Evolutionary conservation across 257 asterid genomes (phyloP).

Genomic region (Przewalskia tangutica): DNA sequence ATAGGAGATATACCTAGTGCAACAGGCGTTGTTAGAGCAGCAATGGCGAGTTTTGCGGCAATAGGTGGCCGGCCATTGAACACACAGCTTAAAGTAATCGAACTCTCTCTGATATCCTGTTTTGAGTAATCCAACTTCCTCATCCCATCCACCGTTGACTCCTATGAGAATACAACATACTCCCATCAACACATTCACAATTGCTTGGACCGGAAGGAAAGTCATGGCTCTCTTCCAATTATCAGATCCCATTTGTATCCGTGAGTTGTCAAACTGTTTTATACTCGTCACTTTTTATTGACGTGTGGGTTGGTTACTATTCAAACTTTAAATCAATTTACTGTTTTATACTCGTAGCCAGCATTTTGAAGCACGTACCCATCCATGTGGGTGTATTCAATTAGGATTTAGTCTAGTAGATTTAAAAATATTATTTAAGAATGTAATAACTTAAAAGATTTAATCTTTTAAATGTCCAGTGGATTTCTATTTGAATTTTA

Average conservation of each 20-base stretch:
- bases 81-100: slow-evolving; percentile 67
- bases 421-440: no score
- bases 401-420: no score
- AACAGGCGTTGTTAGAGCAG: slow-evolving; percentile 70
- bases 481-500: no score
- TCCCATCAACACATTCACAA: slow-evolving; percentile 25
- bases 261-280: background rate
- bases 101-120: slow-evolving; percentile 49
- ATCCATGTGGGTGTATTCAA: no score
- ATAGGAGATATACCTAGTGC: slow-evolving; percentile 39
- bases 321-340: no score
- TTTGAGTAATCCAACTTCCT: slow-evolving; percentile 9
- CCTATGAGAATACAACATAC: slow-evolving; percentile 20
- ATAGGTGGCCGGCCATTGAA: slow-evolving; percentile 78
- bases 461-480: no score
- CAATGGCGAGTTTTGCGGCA: slow-evolving; percentile 56
- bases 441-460: no score
- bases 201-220: slow-evolving; percentile 18
- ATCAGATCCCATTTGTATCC: background rate
- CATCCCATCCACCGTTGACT: slow-evolving; percentile 24
- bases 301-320: background rate
- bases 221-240: slow-evolving; percentile 24
- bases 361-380: no score
- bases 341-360: no score
- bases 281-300: background rate